Evolutionary conservation across 352 stramenopile genomes (phyloP), one percentile per base, ranked within the genome.

Genomic region (Pythium oligandrum): DNA sequence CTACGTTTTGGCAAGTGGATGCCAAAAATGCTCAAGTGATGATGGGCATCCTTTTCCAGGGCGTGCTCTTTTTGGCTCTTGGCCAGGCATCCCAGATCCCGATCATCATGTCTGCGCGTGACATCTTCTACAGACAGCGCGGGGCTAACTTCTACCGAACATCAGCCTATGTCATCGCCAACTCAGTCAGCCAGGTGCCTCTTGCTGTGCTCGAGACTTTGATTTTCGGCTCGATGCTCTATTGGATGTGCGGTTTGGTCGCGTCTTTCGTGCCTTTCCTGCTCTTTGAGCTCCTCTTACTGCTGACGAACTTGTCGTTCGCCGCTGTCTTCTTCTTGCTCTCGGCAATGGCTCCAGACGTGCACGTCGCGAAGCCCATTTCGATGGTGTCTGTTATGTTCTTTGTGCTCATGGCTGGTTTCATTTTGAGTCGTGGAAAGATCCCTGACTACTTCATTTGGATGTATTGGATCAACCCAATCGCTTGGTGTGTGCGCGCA

Each of bases 101-200:
- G 11, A 84, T 75, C 9, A 83, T 93, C 53, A 79, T 92, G 50
- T 61, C 73, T 7, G 60, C 61, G n/a, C 68, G 70, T 4, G 55
- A 44, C n/a, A 61, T 85, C 17, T 95, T 88, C 66, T 93, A 93
- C 73, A 93, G 90, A 47, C 85, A 95, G 33, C 66, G 70, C 6
- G 70, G 74, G 35, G 61, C 72, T 6, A 88, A 92, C 61, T 93
- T 93, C 47, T 86, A 80, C 48, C 71, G 75, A n/a, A 69, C 82
- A 4, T 72, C 69, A 2, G 57, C 75, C 7, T 95, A 90, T 54
- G 69, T 91, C 32, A 38, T 90, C 40, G 77, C 62, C 3, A 60
- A 49, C 33, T 66, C 61, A 1, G 37, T 75, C 2, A 42, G 36
- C 39, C 46, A 66, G 33, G 35, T 76, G 26, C 58, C 74, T 34